Evolutionary conservation across 2,329 filamentous ascomycete genomes (phyloP).

Genomic region (Aspergillus flavus): DNA sequence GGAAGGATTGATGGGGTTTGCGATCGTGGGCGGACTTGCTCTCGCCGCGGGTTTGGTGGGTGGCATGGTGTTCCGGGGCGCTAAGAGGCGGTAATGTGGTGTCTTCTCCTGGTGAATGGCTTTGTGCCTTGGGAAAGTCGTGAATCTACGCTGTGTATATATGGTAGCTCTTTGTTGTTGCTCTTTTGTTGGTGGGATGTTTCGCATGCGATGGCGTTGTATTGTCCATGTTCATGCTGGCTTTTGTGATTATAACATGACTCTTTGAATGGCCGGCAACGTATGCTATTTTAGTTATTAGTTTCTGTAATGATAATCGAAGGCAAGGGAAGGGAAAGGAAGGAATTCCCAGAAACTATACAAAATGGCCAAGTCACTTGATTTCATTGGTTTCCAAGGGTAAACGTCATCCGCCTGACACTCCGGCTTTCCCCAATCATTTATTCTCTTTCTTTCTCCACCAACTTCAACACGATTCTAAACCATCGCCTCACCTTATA

Average conservation of each 20-base stretch:
- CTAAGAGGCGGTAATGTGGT: conserved; percentile 58
- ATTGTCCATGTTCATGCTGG: conserved; percentile 5
- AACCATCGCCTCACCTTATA: background rate
- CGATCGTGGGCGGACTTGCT: conserved; percentile 90
- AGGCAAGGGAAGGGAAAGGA: background rate
- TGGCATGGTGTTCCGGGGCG: conserved; percentile 78
- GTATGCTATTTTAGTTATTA: background rate
- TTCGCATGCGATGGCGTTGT: conserved; percentile 10
- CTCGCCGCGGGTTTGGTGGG: conserved; percentile 93
- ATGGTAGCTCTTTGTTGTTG: conserved; percentile 1
- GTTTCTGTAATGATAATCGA: background rate
- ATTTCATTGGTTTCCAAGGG: background rate
- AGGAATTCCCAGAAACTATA: no score
- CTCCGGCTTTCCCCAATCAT: background rate
- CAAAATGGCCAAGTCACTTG: background rate
- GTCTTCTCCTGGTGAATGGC: background rate
- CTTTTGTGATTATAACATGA: conserved; percentile 4
- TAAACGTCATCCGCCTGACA: conserved; percentile 1
- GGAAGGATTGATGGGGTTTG: conserved; percentile 91
- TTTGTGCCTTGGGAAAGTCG: background rate
- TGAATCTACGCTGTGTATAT: background rate
- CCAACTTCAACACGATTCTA: background rate
- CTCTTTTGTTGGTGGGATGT: conserved; percentile 4
- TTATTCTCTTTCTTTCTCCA: background rate
- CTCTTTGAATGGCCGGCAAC: background rate